Percentiles rank a stretch among this genome's conserved stretches.
Conservation (phyloP, 108 stramenopile species). For the Cyclotella distinguenda region DNA sequence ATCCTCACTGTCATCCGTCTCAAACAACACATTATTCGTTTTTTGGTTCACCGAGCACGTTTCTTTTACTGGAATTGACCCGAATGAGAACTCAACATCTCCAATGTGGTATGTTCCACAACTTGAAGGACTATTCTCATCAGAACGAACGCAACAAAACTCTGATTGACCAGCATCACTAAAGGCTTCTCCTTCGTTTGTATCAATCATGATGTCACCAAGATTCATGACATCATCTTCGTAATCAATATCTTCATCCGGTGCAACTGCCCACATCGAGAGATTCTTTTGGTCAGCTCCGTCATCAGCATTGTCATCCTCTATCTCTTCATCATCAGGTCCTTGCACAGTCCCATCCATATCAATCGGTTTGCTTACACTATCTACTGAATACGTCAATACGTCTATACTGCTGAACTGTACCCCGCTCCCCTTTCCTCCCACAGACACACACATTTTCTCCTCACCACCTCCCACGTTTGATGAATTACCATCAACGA, state of each 20-base stretch:
- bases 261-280: slow-evolving; percentile 43
- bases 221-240: slow-evolving; percentile 28
- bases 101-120: slow-evolving; percentile 25
- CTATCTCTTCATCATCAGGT: slow-evolving; percentile 10
- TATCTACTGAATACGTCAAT: too few relatives aligned
- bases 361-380: slow-evolving; percentile 20
- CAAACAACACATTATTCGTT: neutral
- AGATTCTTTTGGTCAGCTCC: slow-evolving; percentile 21
- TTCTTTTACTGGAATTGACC: neutral
- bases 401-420: too few relatives aligned
- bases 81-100: slow-evolving; percentile 6
- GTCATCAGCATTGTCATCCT: slow-evolving; percentile 11
- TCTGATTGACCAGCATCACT: neutral
- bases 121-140: neutral
- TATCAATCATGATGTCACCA: slow-evolving; percentile 22
- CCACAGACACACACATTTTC: too few relatives aligned
- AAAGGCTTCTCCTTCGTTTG: neutral
- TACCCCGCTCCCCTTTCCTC: neutral
- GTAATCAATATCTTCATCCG: slow-evolving; percentile 17
- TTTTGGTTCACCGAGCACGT: neutral
- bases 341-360: slow-evolving; percentile 25
- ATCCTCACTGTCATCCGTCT: slow-evolving; percentile 1
- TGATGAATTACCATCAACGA: neutral
- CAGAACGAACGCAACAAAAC: neutral
- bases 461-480: neutral